Evolutionary conservation across 208 protist genomes (phyloP).

Genomic region (Wallacemonas collosoma): DNA sequence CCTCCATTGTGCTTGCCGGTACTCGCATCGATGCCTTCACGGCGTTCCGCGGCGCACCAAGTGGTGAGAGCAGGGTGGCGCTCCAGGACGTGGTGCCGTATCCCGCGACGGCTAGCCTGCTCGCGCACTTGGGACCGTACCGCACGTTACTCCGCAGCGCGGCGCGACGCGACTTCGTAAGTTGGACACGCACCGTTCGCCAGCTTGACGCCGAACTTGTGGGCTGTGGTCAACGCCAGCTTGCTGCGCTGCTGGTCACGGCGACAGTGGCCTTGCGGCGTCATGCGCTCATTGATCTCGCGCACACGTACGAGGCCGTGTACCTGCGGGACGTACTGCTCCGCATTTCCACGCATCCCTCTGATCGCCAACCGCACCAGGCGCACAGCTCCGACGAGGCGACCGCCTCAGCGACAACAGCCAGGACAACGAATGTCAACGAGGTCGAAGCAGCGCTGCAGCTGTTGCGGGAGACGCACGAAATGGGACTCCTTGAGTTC

Average conservation of each 20-base stretch:
- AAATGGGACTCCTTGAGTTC: slow-evolving; percentile 23
- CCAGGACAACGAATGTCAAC: background rate
- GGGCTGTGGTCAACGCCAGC: slow-evolving; percentile 9
- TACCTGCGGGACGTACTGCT: slow-evolving; percentile 30
- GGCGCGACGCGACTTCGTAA: slow-evolving; percentile 27
- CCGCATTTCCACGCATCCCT: slow-evolving; percentile 12
- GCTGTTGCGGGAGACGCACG: slow-evolving; percentile 43
- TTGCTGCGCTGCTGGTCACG: slow-evolving; percentile 8
- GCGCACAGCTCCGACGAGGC: background rate
- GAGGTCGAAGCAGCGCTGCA: slow-evolving; percentile 18
- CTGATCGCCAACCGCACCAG: background rate
- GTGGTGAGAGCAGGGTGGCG: background rate
- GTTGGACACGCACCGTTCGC: slow-evolving; percentile 11
- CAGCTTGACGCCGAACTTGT: slow-evolving; percentile 4
- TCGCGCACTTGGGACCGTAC: slow-evolving; percentile 17
- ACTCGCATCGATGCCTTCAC: slow-evolving; percentile 6
- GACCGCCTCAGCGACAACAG: background rate
- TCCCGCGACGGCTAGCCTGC: background rate
- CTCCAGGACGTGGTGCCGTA: background rate
- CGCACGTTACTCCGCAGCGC: slow-evolving; percentile 15
- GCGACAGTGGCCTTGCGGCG: slow-evolving; percentile 28
- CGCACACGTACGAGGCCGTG: slow-evolving; percentile 36
- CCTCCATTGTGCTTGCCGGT: background rate
- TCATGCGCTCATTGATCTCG: slow-evolving; percentile 43
- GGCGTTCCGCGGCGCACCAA: background rate